Percentiles rank a stretch among this genome's conserved stretches.
Conservation (phyloP, 208 protist species). For the Wallacemonas collosoma region DNA sequence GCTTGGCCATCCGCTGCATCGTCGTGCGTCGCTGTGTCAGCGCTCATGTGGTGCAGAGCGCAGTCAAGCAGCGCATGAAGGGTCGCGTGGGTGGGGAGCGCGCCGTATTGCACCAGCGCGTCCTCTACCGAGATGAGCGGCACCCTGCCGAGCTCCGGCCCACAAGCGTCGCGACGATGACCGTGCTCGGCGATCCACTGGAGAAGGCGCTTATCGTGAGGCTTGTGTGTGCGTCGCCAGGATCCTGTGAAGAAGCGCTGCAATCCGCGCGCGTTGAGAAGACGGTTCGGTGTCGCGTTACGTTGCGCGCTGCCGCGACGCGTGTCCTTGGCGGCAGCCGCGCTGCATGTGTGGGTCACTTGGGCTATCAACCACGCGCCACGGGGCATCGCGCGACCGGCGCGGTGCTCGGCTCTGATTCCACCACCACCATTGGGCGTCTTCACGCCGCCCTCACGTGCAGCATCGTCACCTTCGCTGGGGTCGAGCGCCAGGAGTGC, state of each 20-base stretch:
- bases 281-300: background rate
- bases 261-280: background rate
- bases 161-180: too few species aligned
- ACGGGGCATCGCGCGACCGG: background rate
- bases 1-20: background rate
- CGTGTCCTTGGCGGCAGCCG: background rate
- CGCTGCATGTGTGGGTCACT: background rate
- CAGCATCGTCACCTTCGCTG: background rate
- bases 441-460: background rate
- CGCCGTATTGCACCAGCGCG: slow-evolving; percentile 13
- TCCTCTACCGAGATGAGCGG: background rate
- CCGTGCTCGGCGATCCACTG: background rate
- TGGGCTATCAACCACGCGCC: background rate
- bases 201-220: background rate
- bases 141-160: background rate
- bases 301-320: background rate
- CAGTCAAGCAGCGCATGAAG: slow-evolving; percentile 23
- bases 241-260: slow-evolving; percentile 5
- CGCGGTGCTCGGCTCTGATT: background rate
- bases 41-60: background rate
- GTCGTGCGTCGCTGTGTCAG: background rate
- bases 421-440: background rate
- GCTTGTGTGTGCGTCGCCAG: background rate
- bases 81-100: slow-evolving; percentile 21
- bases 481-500: background rate